Evolutionary conservation across 805 yeast genomes (phyloP), one percentile per base, ranked within the genome.

Genomic region (Candida odintsovae): DNA sequence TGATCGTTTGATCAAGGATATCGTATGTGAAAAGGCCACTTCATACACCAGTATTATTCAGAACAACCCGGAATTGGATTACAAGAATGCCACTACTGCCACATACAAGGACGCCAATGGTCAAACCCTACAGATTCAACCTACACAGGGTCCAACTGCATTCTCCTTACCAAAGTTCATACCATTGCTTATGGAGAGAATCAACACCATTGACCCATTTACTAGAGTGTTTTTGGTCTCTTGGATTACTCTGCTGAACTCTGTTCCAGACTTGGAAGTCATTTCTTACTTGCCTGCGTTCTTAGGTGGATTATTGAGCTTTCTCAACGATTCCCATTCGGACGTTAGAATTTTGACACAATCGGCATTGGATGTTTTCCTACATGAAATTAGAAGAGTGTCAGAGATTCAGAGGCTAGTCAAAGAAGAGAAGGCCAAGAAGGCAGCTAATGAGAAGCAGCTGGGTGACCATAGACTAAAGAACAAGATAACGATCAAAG

Each of bases 1-100:
- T 51, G 97, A 94, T 64, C 66, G 97, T 29, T 73, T 94, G 49
- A 80, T 94, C 56, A 90, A 94, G 63, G 99, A 94, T 63, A 90
- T 94, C 40, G 96, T 92, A 0, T 86, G 95, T 41, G 98, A 95
- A 52, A 88, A 90, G 59, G 95, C 97, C 0, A 82, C 96, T 1
- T 84, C 84, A 16, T 92, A 89, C 64, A 82, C 89, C 2, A 84
- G 92, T 18, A 76, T 86, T 2, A 76, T 89, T 36, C 82, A 80
- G 54, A 73, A 61, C 59, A 69, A 59, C 62, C 73, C 71, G 6
- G 65, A 65, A 19, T 77, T 46, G 64, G 73, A 63, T 10, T 60
- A 61, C 35, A 55, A 55, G 38, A 59, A 70, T 41, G 63, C 70
- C 8, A 68, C 72, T 3, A 69, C 69, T 9, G 56, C 72, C 0